Conservation (phyloP, 306 rosid genomes). For the Pyrus betulifolia region DNA sequence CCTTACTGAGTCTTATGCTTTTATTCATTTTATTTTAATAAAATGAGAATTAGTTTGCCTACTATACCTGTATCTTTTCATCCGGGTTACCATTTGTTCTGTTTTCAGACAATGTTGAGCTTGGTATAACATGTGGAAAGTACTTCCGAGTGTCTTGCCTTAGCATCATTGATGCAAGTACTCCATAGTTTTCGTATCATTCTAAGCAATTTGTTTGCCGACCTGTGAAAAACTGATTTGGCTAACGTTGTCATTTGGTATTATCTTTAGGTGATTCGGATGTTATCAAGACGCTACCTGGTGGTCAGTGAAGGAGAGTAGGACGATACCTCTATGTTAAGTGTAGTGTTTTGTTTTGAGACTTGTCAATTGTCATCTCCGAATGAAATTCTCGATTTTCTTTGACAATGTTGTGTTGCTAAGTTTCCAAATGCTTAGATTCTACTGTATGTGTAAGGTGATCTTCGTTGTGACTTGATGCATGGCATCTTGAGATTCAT, state of each 20-base stretch:
- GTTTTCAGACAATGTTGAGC: constrained; percentile 39
- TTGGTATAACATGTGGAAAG: constrained; percentile 46
- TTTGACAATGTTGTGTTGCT: background rate
- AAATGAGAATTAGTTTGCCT: background rate
- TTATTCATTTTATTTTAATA: background rate
- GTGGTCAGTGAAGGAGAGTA: constrained; percentile 25
- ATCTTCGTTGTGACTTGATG: background rate
- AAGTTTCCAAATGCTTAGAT: background rate
- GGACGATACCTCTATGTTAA: background rate
- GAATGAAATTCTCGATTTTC: background rate
- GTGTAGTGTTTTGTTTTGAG: background rate
- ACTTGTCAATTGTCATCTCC: background rate
- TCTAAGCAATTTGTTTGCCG: no score
- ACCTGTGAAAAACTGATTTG: background rate
- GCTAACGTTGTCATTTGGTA: background rate
- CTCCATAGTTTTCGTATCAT: background rate
- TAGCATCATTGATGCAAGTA: constrained; percentile 41
- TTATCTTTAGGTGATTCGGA: constrained; percentile 40
- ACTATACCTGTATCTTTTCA: background rate
- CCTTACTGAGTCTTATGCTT: background rate
- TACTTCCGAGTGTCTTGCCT: constrained; percentile 43
- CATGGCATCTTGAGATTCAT: background rate
- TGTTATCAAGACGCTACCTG: constrained; percentile 37
- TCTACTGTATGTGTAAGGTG: background rate
- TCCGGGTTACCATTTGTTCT: background rate